phyloP scores from a whole-genome alignment of 257 asterid species.

The Solanum neorickii region DNA sequence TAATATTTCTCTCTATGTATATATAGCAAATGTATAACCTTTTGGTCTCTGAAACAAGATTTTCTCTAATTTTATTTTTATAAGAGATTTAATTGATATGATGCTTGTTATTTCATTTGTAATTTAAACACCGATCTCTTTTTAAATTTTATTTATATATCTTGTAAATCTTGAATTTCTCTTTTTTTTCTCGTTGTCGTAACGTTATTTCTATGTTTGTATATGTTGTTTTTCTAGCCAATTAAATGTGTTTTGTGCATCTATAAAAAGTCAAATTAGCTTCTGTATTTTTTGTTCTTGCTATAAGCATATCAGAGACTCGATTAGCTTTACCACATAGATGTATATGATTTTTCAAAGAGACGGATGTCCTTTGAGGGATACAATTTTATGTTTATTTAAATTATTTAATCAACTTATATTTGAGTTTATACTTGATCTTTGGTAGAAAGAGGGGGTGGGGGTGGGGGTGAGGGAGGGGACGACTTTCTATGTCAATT shows the following conservation, averaged over 20 bases:
- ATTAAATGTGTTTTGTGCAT: background rate
- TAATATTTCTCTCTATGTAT: background rate
- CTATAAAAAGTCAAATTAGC: background rate
- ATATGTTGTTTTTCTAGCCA: background rate
- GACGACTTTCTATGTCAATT: background rate
- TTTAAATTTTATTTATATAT: background rate
- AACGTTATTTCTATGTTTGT: background rate
- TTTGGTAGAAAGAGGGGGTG: background rate
- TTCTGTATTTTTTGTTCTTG: background rate
- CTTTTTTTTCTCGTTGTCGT: background rate
- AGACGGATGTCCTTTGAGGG: rapidly evolving
- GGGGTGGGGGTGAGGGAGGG: rapidly evolving
- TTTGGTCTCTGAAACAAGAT: background rate
- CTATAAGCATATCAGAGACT: background rate
- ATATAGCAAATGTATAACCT: background rate
- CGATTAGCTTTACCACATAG: background rate
- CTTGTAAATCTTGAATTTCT: background rate
- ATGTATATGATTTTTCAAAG: background rate
- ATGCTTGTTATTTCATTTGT: background rate
- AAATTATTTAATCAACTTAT: background rate
- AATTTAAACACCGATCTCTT: background rate
- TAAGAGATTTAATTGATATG: background rate
- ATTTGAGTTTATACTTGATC: background rate
- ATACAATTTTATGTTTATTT: background rate
- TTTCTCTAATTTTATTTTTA: background rate